phyloP scores from a whole-genome alignment of 2,329 filamentous ascomycete genomes.

The Periconia macrospinosa region DNA sequence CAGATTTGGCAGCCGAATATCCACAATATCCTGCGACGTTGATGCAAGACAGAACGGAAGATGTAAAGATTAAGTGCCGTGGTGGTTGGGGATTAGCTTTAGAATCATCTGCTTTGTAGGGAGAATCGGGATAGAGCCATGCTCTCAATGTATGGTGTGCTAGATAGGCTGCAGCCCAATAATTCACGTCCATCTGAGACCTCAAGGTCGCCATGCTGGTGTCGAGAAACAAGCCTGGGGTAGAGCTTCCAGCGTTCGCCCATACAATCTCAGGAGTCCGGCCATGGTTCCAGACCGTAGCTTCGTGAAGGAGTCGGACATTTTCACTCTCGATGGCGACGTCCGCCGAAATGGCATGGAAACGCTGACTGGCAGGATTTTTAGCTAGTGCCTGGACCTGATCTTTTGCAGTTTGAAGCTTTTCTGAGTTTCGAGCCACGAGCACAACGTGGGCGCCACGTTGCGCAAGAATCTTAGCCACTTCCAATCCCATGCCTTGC shows the following conservation, averaged over 20 bases:
- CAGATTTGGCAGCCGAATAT: conserved; percentile 84
- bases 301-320: conserved; percentile 68
- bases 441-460: conserved; percentile 88
- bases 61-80: conserved; percentile 86
- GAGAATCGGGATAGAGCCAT: conserved; percentile 63
- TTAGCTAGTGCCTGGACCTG: conserved; percentile 70
- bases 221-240: conserved; percentile 77
- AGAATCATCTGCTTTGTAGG: conserved; percentile 37
- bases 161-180: conserved; percentile 83
- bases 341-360: conserved; percentile 83
- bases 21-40: conserved; percentile 79
- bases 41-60: conserved; percentile 73
- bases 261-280: conserved; percentile 81
- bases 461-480: conserved; percentile 71
- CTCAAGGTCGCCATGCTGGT: conserved; percentile 67
- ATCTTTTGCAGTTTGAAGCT: conserved; percentile 71
- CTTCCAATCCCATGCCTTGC: conserved; percentile 83
- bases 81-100: conserved; percentile 43
- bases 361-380: conserved; percentile 69
- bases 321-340: conserved; percentile 73
- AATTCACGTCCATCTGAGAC: conserved; percentile 89
- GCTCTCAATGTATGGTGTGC: conserved; percentile 75
- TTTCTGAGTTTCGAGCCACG: conserved; percentile 74
- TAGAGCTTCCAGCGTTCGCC: conserved; percentile 79
- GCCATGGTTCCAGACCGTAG: conserved; percentile 76